Conservation (phyloP, 768 basidiomycete species). For the Galerina marginata region DNA sequence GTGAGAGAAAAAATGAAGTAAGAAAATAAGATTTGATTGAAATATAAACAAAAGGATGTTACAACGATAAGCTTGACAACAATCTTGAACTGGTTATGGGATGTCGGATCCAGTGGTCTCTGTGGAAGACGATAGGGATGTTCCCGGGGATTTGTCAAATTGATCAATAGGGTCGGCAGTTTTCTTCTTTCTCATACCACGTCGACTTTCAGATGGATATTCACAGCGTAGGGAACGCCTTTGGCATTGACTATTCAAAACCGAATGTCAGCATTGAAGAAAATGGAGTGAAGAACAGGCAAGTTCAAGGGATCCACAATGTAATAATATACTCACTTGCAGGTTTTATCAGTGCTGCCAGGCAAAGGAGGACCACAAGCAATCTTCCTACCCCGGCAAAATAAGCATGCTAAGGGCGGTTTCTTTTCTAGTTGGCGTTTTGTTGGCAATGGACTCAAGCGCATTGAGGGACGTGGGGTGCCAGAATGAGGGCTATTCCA, state of each 20-base stretch:
- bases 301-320: neutral
- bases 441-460: slow-evolving; percentile 32
- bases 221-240: slow-evolving; percentile 72
- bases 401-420: slow-evolving; percentile 66
- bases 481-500: slow-evolving; percentile 10
- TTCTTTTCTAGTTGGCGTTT: slow-evolving; percentile 51
- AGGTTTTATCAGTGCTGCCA: slow-evolving; percentile 59
- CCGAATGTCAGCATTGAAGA: slow-evolving; percentile 24
- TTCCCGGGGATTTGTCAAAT: slow-evolving; percentile 1
- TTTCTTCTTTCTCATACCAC: slow-evolving; percentile 69
- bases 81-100: neutral
- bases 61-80: no score
- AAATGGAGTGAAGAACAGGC: slow-evolving; percentile 1
- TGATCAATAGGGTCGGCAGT: slow-evolving; percentile 15
- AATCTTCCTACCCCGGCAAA: slow-evolving; percentile 72
- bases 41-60: no score
- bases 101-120: slow-evolving; percentile 8
- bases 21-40: no score
- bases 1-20: no score
- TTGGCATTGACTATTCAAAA: slow-evolving; percentile 66
- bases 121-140: slow-evolving; percentile 10
- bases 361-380: slow-evolving; percentile 66
- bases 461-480: slow-evolving; percentile 16
- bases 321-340: slow-evolving; percentile 58
- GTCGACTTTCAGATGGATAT: slow-evolving; percentile 71